Evolutionary conservation across 2,329 filamentous ascomycete genomes (phyloP).

Genomic region (Ceratocystiopsis brevicomis): DNA sequence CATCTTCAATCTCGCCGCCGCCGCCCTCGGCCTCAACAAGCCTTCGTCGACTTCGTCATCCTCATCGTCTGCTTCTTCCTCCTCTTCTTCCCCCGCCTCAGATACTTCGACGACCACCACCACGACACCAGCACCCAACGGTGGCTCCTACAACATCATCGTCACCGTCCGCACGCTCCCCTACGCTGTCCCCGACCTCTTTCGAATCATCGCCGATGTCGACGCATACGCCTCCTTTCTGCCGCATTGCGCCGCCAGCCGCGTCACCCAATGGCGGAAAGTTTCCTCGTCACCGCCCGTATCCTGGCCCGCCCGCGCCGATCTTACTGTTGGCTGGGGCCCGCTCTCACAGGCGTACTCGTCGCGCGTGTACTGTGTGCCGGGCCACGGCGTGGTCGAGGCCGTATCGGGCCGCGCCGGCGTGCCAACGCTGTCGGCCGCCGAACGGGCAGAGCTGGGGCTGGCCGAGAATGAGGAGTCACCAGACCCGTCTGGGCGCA

Average conservation of each 20-base stretch:
- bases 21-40: conserved; percentile 1
- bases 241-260: conserved; percentile 69
- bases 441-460: conserved; percentile 14
- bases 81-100: too few species aligned
- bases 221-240: conserved; percentile 70
- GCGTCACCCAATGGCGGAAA: conserved; percentile 51
- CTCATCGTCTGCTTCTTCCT: conserved; percentile 43
- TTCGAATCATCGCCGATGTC: conserved; percentile 74
- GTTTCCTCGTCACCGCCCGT: neutral
- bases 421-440: conserved; percentile 21
- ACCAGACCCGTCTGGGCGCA: conserved; percentile 15
- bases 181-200: conserved; percentile 53
- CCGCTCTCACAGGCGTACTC: conserved; percentile 70
- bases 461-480: conserved; percentile 7
- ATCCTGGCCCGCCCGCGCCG: conserved; percentile 52
- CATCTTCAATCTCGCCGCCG: conserved; percentile 14
- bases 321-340: conserved; percentile 71
- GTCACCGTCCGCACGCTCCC: conserved; percentile 58
- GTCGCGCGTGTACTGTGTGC: conserved; percentile 60
- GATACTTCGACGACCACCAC: too few species aligned
- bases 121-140: neutral
- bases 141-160: conserved; percentile 37
- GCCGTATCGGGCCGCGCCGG: conserved; percentile 41
- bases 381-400: conserved; percentile 44
- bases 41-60: conserved; percentile 37